Evolutionary conservation across 306 rosid genomes (phyloP).

Genomic region (Rosa multiflora): DNA sequence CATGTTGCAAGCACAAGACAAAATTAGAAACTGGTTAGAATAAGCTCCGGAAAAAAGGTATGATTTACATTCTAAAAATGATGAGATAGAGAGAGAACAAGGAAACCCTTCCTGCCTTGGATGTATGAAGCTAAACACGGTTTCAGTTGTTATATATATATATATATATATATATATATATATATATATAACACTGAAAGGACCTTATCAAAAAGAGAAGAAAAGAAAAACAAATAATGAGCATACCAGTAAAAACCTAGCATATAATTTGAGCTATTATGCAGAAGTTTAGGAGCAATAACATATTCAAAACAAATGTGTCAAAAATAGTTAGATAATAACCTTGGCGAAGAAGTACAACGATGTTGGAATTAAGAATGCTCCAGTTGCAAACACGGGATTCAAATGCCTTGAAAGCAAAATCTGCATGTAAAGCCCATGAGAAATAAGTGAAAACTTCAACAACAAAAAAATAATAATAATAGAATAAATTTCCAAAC

Average conservation of each 20-base stretch:
- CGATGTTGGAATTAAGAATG: slow-evolving; percentile 80
- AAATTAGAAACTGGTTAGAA: neutral
- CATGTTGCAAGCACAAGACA: neutral
- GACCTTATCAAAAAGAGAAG: no score
- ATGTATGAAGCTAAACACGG: neutral
- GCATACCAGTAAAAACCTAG: no score
- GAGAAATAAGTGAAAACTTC: slow-evolving; percentile 22
- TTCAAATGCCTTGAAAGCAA: slow-evolving; percentile 62
- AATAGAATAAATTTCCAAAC: neutral
- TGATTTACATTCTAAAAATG: neutral
- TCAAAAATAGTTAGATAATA: neutral
- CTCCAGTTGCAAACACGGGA: slow-evolving; percentile 85
- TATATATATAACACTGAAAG: no score
- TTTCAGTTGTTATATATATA: no score
- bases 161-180: no score
- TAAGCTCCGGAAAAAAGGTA: neutral
- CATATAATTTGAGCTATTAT: no score
- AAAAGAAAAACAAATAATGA: no score
- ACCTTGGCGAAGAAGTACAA: slow-evolving; percentile 87
- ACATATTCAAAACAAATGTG: neutral
- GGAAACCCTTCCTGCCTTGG: neutral
- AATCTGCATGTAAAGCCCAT: slow-evolving; percentile 60
- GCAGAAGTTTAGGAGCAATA: neutral
- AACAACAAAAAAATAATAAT: neutral
- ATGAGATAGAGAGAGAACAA: neutral